Percentiles rank a stretch among this genome's conserved stretches.
phyloP scores from a whole-genome alignment of 2,329 filamentous ascomycete species.

The Penicillium sp. region DNA sequence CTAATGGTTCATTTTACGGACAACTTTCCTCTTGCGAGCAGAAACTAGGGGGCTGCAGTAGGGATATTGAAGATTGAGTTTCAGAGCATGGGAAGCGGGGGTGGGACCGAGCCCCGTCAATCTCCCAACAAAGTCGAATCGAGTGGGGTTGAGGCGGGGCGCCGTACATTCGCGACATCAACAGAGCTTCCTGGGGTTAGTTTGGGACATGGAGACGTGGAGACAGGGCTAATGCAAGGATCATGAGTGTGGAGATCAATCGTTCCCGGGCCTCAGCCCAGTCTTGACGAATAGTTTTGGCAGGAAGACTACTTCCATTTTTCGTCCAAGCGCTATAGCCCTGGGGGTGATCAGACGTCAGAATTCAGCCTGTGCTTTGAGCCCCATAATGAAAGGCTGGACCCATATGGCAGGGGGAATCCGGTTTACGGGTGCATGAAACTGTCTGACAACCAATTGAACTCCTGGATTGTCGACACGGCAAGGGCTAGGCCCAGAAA shows the following conservation, averaged over 20 bases:
- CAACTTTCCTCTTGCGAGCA: too few relatives aligned
- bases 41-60: not conserved
- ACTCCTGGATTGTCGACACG: not conserved
- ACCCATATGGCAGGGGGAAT: not conserved
- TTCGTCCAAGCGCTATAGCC: slow-evolving; percentile 4
- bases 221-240: not conserved
- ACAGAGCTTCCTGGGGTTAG: not conserved
- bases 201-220: too few relatives aligned
- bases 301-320: not conserved
- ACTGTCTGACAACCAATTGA: not conserved
- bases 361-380: not conserved
- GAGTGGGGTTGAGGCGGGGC: slow-evolving; percentile 1
- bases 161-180: not conserved
- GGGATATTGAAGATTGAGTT: slow-evolving; percentile 1
- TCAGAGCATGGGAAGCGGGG: not conserved
- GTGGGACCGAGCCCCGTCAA: slow-evolving; percentile 2
- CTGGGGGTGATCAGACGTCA: not conserved
- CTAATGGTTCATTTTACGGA: too few relatives aligned
- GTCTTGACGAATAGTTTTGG: not conserved
- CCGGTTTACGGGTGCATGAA: not conserved
- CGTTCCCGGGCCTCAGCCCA: not conserved
- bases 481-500: not conserved
- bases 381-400: not conserved
- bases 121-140: slow-evolving; percentile 4
- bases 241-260: not conserved